Evolutionary conservation across 1,284 basidiomycete genomes (phyloP), one percentile per base, ranked within the genome.

Genomic region (Porodaedalea pini): DNA sequence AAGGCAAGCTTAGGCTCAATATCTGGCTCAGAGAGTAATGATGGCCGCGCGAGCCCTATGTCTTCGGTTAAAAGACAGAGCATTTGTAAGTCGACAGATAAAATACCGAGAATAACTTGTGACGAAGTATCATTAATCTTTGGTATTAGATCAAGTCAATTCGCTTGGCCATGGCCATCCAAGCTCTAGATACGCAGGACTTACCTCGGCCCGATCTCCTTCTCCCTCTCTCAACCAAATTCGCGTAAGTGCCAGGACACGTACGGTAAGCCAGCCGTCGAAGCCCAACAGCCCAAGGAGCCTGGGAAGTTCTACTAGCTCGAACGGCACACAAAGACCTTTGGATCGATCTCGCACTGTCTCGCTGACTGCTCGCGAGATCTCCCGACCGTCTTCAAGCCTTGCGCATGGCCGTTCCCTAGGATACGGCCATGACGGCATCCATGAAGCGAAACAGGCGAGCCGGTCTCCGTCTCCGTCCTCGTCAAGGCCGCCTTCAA

Each of bases 401-500:
- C 52, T 39, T 48, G 23, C 21, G 21, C 51, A 40, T 40, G 23
- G 15, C 10, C 43, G 54, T 8, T 39, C 43, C n/a, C n/a, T n/a
- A n/a, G n/a, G n/a, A 25, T 51, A 31, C 7, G 15, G 29, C 15
- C 36, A 40, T 31, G 8, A 41, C 31, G 51, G 39, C 37, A 2
- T 29, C 40, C 41, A 23, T 25, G 37, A 25, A 2, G 17, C 13
- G 19, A 19, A 25, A 39, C 37, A 17, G 8, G 8, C 37, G 17
- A 52, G 37, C 11, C 41, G 15, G 7, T 54, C 51, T n/a, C 7
- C 29, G 11, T 54, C 51, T 8, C 31, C 41, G 7, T 31, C 75
- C 13, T 65, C 70, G 25, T 69, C 44, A 21, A 52, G 37, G 25
- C 13, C 67, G 4, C 68, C 70, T 54, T 71, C 72, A 3, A 65